These are phyloP conservation scores for Alternaria rosae DNA, from an alignment of 2,329 filamentous ascomycete genomes.

Conservation along the genomic window DNA sequence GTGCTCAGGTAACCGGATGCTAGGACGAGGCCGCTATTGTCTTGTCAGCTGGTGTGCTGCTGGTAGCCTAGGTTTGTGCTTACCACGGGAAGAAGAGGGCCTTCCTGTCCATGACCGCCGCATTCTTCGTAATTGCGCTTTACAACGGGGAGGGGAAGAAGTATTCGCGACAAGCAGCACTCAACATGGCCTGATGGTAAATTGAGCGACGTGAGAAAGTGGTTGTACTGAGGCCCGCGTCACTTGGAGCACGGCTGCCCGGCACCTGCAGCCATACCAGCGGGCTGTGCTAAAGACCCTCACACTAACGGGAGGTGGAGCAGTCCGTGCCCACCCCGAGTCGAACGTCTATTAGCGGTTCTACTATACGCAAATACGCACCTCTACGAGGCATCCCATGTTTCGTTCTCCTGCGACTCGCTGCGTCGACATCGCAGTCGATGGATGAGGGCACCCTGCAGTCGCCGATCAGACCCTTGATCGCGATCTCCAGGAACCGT, in stretches of 20 bases:
- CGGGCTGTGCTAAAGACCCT: slow-evolving; percentile 4
- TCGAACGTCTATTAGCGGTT: neutral
- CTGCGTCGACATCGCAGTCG: neutral
- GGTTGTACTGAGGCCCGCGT: slow-evolving; percentile 16
- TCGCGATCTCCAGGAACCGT: slow-evolving; percentile 17
- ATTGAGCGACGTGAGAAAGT: slow-evolving; percentile 3
- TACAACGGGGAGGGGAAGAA: slow-evolving; percentile 34
- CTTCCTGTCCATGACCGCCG: slow-evolving; percentile 46
- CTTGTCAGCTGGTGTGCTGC: slow-evolving; percentile 23
- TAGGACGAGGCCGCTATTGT: slow-evolving; percentile 45
- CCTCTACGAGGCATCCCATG: neutral
- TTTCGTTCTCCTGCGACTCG: neutral
- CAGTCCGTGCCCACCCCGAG: slow-evolving; percentile 7
- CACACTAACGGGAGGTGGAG: slow-evolving; percentile 18
- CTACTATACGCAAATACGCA: neutral
- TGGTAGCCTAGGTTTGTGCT: slow-evolving; percentile 10
- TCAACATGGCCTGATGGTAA: slow-evolving; percentile 26
- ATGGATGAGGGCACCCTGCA: neutral
- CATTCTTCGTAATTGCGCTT: slow-evolving; percentile 34
- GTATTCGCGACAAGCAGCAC: slow-evolving; percentile 24
- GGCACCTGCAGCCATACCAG: slow-evolving; percentile 8
- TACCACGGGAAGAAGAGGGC: slow-evolving; percentile 47
- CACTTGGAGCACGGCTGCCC: slow-evolving; percentile 17
- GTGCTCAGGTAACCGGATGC: slow-evolving; percentile 44
- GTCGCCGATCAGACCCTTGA: neutral